Conservation (phyloP, 1,139 yeast species). For the Lodderomyces orthopsilosis region DNA sequence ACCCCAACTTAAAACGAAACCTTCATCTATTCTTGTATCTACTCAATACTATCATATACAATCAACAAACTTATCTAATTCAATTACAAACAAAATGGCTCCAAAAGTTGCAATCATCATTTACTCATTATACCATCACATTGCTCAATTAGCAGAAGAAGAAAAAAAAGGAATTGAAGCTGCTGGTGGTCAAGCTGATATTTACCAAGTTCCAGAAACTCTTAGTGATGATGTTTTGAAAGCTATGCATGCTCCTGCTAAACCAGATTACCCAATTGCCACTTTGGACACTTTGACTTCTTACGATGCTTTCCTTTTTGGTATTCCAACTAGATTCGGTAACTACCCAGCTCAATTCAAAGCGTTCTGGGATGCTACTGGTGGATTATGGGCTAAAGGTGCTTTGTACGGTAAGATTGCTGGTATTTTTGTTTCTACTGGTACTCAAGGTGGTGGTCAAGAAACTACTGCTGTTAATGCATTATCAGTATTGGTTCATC, state of each 20-base stretch:
- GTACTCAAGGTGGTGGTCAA: slow-evolving; percentile 84
- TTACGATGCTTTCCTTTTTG: slow-evolving; percentile 77
- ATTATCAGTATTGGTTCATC: slow-evolving; percentile 69
- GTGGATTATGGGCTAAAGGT: slow-evolving; percentile 80
- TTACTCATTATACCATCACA: slow-evolving; percentile 82
- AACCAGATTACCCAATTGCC: slow-evolving; percentile 68
- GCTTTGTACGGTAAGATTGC: slow-evolving; percentile 73
- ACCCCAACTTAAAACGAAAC: not conserved
- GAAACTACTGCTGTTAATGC: slow-evolving; percentile 68
- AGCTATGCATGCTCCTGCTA: slow-evolving; percentile 60
- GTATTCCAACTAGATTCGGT: slow-evolving; percentile 84
- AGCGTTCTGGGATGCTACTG: slow-evolving; percentile 79
- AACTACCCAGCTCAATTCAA: slow-evolving; percentile 79
- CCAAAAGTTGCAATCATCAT: slow-evolving; percentile 57
- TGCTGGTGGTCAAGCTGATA: slow-evolving; percentile 71
- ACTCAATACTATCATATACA: slow-evolving; percentile 3
- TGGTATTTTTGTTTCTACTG: slow-evolving; percentile 75
- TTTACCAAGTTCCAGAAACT: slow-evolving; percentile 81
- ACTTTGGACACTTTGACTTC: slow-evolving; percentile 54
- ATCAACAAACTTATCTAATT: not conserved
- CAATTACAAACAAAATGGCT: slow-evolving; percentile 19
- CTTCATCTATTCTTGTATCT: not conserved
- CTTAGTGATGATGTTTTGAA: slow-evolving; percentile 60
- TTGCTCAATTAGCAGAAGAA: slow-evolving; percentile 64
- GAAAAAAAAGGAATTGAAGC: slow-evolving; percentile 68